Base-by-base conservation (phyloP, 1,284 basidiomycete species). In the Trichosporon ovoides region DNA sequence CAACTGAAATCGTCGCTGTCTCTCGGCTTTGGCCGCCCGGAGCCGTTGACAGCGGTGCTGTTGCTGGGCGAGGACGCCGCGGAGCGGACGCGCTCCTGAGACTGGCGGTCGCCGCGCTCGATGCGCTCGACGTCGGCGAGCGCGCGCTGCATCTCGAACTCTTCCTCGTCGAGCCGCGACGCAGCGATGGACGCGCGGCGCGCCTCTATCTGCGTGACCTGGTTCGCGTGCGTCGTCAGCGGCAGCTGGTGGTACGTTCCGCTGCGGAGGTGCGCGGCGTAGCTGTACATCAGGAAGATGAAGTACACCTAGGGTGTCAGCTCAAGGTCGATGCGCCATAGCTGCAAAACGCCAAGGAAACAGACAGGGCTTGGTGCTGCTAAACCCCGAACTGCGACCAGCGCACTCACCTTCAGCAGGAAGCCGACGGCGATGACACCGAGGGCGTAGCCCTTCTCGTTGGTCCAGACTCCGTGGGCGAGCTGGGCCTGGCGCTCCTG, bases 221-320 rank as follows among this genome's bases (percentile, higher is more conserved):
- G 43, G 50, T 56, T 33, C n/a, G 55, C 65, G 52, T 57, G 64
- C 46, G 67, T 66, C 4, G 80, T 80, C 19, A 82, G 81, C 3
- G 91, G 88, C 43, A 97, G 84, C 16, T 86, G 81, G 67, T 89
- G 87, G 74, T 96, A 98, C 13, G 91, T 89, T 50, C 91, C 90
- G 69, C 88, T 88, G 37, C 94, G 88, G 49, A 98, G 85, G 75
- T 98, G 95, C 1, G 86, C 81, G 3, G 94, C 93, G 75, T 91
- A 98, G 11, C 95, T 97, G 77, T 98, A 98, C 35, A 98, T 80
- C 37, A 95, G 78, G 33, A 90, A 78, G 37, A 89, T 88, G 77
- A 98, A 94, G 80, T 97, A 98, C 64, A 96, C 81, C 94, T 97
- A 65, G 11, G 13, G 28, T 31, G 50, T 53, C 16, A 53, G 52